phyloP scores from a whole-genome alignment of 345 rosid species.

The Aquilaria malaccensis region DNA sequence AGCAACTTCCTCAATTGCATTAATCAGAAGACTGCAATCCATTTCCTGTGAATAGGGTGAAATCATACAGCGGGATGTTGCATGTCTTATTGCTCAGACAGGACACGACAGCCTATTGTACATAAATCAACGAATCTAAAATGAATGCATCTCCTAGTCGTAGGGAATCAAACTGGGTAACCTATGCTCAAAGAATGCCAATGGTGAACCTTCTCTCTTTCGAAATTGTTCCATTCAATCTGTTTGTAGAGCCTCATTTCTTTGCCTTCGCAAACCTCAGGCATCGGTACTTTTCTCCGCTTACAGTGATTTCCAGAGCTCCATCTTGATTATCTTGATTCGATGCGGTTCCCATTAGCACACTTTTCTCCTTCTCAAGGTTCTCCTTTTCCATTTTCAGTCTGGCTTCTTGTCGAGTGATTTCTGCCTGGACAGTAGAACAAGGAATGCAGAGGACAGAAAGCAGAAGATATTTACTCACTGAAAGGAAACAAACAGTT shows the following conservation, averaged over 20 bases:
- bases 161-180: conserved; percentile 2
- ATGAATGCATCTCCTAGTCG: conserved; percentile 8
- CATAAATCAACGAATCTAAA: conserved; percentile 6
- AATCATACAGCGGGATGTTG: background rate
- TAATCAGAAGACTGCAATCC: background rate
- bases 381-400: conserved; percentile 94
- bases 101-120: background rate
- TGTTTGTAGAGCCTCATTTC: conserved; percentile 37
- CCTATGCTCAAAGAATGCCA: background rate
- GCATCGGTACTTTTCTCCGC: conserved; percentile 89
- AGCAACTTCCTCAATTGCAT: background rate
- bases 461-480: background rate
- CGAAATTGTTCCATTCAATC: background rate
- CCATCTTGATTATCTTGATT: conserved; percentile 96
- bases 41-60: background rate
- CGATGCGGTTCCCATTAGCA: conserved; percentile 93
- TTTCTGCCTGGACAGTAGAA: conserved; percentile 52
- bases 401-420: conserved; percentile 90
- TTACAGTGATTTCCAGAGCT: conserved; percentile 93
- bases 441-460: background rate
- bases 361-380: conserved; percentile 97
- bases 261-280: conserved; percentile 92
- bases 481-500: too few species aligned
- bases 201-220: background rate
- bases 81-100: too few species aligned